These are phyloP conservation scores for Aspergillus ellipticus DNA, from an alignment of 495 filamentous ascomycete species.

Conservation along the genomic window DNA sequence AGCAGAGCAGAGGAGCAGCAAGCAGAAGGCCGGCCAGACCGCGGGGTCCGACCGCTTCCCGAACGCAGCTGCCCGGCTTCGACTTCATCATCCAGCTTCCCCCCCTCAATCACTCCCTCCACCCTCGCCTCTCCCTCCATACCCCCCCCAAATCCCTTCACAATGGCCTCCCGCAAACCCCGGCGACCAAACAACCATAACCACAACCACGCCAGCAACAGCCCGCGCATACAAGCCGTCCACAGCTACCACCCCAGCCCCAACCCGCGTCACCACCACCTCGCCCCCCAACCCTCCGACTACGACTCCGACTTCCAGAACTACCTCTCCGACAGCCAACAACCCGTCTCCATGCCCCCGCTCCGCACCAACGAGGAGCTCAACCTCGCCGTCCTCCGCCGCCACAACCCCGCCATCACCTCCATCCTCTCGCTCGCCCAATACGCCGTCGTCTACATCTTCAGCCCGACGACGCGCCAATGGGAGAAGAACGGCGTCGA, in stretches of 20 bases:
- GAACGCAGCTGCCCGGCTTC: constrained; percentile 6
- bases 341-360: constrained; percentile 36
- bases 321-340: constrained; percentile 20
- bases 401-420: constrained; percentile 65
- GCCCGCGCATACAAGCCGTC: constrained; percentile 8
- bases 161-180: constrained; percentile 35
- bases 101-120: neutral
- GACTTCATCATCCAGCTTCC: neutral
- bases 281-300: constrained; percentile 40
- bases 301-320: constrained; percentile 51
- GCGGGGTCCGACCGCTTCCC: constrained; percentile 20
- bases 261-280: constrained; percentile 23
- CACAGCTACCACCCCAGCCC: neutral
- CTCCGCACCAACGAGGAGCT: constrained; percentile 71
- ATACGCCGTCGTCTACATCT: constrained; percentile 76
- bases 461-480: constrained; percentile 51
- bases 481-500: constrained; percentile 81
- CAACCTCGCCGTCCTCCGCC: constrained; percentile 73
- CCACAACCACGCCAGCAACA: constrained; percentile 32
- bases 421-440: constrained; percentile 71
- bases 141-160: neutral
- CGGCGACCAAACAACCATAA: constrained; percentile 31
- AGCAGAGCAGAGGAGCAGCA: neutral
- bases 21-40: neutral
- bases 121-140: neutral